These are phyloP conservation scores for Picochlorum sp. DNA, from an alignment of 139 green algal species.

Conservation along the genomic window DNA sequence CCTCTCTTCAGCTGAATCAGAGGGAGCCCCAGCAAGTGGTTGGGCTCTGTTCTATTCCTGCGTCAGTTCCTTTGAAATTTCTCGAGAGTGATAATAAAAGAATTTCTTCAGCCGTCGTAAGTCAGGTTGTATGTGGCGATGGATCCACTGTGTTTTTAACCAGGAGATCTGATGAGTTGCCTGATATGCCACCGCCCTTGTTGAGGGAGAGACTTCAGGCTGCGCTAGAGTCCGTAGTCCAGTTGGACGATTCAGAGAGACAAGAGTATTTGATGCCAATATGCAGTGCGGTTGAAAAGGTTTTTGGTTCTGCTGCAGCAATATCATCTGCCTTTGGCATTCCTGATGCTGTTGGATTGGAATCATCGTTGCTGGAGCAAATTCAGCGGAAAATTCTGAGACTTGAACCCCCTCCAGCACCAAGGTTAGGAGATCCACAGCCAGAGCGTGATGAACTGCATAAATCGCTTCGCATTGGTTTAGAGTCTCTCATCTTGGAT, in stretches of 20 bases:
- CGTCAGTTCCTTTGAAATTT: conserved; percentile 36
- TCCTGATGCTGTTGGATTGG: conserved; percentile 46
- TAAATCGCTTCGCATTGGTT: conserved; percentile 43
- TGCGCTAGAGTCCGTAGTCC: conserved; percentile 9
- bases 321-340: conserved; percentile 70
- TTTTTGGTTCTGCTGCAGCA: conserved; percentile 71
- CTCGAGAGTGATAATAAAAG: conserved; percentile 1
- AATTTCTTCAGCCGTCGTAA: conserved; percentile 35
- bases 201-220: conserved; percentile 33
- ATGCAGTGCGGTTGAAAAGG: conserved; percentile 49
- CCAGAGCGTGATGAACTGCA: conserved; percentile 64
- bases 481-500: conserved; percentile 54
- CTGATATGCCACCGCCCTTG: conserved; percentile 18
- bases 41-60: background rate
- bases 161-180: conserved; percentile 47
- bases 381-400: conserved; percentile 47
- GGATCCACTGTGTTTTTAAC: conserved; percentile 58
- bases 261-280: conserved; percentile 27
- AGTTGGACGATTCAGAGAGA: background rate
- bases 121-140: conserved; percentile 40
- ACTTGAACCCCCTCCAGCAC: conserved; percentile 47
- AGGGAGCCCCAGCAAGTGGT: background rate
- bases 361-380: conserved; percentile 57
- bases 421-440: conserved; percentile 43
- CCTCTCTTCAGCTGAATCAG: conserved; percentile 11